Evolutionary conservation across 441 rosid species (phyloP).

Genomic region (Gossypium gossypioides): DNA sequence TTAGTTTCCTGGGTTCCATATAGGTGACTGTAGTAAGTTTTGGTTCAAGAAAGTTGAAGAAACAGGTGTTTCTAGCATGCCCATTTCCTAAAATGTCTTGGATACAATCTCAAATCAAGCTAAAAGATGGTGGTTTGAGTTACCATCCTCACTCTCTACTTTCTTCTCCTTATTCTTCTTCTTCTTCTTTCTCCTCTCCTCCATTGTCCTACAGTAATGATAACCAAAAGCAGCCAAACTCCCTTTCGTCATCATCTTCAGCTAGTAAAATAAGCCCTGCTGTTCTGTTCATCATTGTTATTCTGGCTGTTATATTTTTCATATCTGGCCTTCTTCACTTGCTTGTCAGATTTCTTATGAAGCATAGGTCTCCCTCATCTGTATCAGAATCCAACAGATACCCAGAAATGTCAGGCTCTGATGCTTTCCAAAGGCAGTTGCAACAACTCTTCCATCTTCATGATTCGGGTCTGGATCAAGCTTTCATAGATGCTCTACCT

Average conservation of each 20-base stretch:
- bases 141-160: slow-evolving; percentile 24
- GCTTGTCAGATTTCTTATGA: slow-evolving; percentile 34
- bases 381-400: slow-evolving; percentile 30
- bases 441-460: slow-evolving; percentile 67
- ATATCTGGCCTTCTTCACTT: slow-evolving; percentile 52
- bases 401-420: slow-evolving; percentile 45
- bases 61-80: slow-evolving; percentile 26
- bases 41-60: slow-evolving; percentile 9
- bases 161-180: slow-evolving; percentile 24
- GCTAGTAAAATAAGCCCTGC: slow-evolving; percentile 39
- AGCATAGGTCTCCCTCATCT: slow-evolving; percentile 47
- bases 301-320: slow-evolving; percentile 48
- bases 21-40: not conserved
- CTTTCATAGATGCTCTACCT: slow-evolving; percentile 56
- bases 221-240: slow-evolving; percentile 28
- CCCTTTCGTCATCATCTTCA: slow-evolving; percentile 32
- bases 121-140: slow-evolving; percentile 22
- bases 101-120: slow-evolving; percentile 26
- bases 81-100: slow-evolving; percentile 34
- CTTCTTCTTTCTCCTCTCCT: slow-evolving; percentile 22
- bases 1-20: slow-evolving; percentile 23
- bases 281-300: slow-evolving; percentile 38
- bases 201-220: slow-evolving; percentile 27
- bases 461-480: slow-evolving; percentile 64
- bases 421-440: slow-evolving; percentile 48